Evolutionary conservation across 192 early-diverging fungal species (phyloP), one percentile per base, ranked within the genome.

Genomic region (Coemansia sp.): DNA sequence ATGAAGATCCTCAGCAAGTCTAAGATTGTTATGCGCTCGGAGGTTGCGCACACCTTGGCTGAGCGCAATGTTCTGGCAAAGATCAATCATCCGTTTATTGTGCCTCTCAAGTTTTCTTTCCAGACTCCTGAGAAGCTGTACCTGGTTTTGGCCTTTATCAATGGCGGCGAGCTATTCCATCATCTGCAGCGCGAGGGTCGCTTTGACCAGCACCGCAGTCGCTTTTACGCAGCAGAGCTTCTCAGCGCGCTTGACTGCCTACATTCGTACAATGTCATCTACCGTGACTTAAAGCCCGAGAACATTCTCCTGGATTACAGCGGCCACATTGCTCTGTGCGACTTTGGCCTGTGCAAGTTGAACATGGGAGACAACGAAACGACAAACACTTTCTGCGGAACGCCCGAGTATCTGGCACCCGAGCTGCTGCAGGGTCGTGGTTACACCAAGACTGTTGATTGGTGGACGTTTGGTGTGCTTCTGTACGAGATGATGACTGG

Each of bases 151-250:
- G 95, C 92, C 29, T 98, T 93, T 74, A 89, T 97, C 58, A 96
- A 95, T 74, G 96, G 96, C 21, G 96, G 96, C 51, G 96, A 98
- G 79, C 87, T 98, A 33, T 98, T 98, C 82, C 93, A 94, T 68
- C 94, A 96, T 65, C 82, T 98, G 70, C 94, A 94, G 74, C 84
- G 89, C 57, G 94, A 95, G 72, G 90, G 89, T 21, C 85, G 89
- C 29, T 97, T 98, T 59, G 87, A 88, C 76, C 92, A 95, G 71
- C 90, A 91, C 64, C 86, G 91, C 21, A 90, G 93, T 51, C 89
- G 92, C 67, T 98, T 96, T 76, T 98, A 98, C 67, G 90, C 94
- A 4, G 93, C 93, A 29, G 95, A 98, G 78, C 85, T 98, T 53
- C 72, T 96, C 60, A 89, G 86, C 54, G 95, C 95, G 5, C 75